A percentile compares a stretch with the other conserved stretches of the same genome.
These are phyloP conservation scores for Rutstroemia sp. DNA, from an alignment of 2,329 filamentous ascomycete genomes.

Conservation along the genomic window DNA sequence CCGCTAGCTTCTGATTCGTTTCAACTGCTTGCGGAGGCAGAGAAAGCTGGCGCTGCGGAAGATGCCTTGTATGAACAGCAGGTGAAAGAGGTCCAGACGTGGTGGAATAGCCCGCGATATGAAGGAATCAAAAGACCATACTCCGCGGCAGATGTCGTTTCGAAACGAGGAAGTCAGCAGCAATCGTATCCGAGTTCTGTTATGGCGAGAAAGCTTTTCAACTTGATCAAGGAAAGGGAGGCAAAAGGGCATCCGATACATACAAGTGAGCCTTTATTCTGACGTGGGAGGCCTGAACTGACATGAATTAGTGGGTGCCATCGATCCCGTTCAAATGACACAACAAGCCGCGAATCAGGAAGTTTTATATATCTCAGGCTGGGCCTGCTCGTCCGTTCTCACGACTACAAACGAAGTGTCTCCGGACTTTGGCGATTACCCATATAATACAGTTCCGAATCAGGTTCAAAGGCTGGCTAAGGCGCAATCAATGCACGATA, in stretches of 20 bases:
- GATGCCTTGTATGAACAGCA: conserved; percentile 81
- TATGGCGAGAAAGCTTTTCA: conserved; percentile 93
- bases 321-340: conserved; percentile 99
- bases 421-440: conserved; percentile 96
- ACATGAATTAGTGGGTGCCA: conserved; percentile 69
- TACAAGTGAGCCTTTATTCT: conserved; percentile 57
- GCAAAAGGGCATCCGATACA: conserved; percentile 82
- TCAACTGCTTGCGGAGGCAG: conserved; percentile 70
- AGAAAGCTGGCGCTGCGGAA: conserved; percentile 74
- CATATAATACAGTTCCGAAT: conserved; percentile 97
- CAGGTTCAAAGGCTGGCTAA: conserved; percentile 95
- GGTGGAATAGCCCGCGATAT: conserved; percentile 84
- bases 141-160: conserved; percentile 82
- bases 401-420: conserved; percentile 96
- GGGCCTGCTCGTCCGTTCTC: conserved; percentile 91
- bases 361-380: conserved; percentile 91
- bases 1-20: conserved; percentile 59
- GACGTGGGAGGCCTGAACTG: conserved; percentile 2
- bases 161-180: conserved; percentile 81
- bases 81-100: conserved; percentile 75
- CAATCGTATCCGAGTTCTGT: conserved; percentile 87
- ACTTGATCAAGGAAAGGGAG: conserved; percentile 71
- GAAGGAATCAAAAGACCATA: conserved; percentile 89
- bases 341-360: conserved; percentile 96
- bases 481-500: conserved; percentile 93